Evolutionary conservation across 768 basidiomycete species (phyloP), one percentile per base, ranked within the genome.

Genomic region (Lactarius hatsudake): DNA sequence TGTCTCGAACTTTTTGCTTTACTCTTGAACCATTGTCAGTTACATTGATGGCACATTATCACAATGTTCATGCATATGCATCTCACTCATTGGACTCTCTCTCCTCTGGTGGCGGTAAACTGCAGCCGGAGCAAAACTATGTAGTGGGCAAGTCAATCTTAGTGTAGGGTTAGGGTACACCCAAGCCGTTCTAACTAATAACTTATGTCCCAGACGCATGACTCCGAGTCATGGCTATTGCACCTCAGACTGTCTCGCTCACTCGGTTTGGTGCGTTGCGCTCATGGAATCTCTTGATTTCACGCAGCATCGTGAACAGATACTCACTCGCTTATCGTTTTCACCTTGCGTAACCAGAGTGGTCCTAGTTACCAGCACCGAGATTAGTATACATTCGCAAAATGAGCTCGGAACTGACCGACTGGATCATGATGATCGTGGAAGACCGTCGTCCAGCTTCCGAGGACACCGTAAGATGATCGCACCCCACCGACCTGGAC

Each of bases 401-500:
- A 7, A 34, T 32, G 15, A 8, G 26, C 20, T n/a, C 23, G n/a
- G 15, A 30, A 68, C 75, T 28, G 53, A 83, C 83, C 83, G 51
- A 84, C 78, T 0, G 83, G 83, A 70, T 84, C 83, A 38, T 78
- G 75, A 3, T 61, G 57, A 20, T 84, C 81, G 60, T 84, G 83
- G 30, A 78, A 76, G 9, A 79, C 71, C 2, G 83, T 84, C 5
- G 83, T 83, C 83, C 84, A 84, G 10, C 77, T 53, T 8, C 82
- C 89, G 9, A 90, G 72, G 2, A 86, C 80, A 20, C 89, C 89
- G 73, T 78, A 86, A 8, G 76, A 75, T 3, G 89, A 89, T 18
- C 85, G 81, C 20, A 87, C 70, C 1, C 81, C 84, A 20, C 90
- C 88, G 18, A 90, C 66, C 64, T 88, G 86, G 26, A 90, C 76